phyloP scores from a whole-genome alignment of 2,329 filamentous ascomycete species.

The Aspergillus sp. region DNA sequence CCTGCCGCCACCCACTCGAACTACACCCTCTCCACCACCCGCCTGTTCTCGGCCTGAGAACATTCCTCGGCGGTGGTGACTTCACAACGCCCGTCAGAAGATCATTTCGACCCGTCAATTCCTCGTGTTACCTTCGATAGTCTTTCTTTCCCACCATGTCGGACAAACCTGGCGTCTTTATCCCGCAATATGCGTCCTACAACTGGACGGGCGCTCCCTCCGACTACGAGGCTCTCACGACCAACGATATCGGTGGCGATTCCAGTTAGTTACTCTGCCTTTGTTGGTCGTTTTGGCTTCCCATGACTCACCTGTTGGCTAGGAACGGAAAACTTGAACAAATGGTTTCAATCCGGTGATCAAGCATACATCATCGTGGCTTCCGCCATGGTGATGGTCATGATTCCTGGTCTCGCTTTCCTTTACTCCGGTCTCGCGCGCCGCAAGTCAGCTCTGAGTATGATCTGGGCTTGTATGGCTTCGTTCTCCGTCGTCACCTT shows the following conservation, averaged over 20 bases:
- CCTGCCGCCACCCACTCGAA: not conserved
- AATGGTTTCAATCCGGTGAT: constrained; percentile 91
- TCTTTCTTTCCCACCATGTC: constrained; percentile 27
- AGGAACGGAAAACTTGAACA: constrained; percentile 88
- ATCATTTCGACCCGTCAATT: not conserved
- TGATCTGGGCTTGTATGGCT: constrained; percentile 97
- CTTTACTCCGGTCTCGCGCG: constrained; percentile 97
- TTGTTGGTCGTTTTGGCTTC: not conserved
- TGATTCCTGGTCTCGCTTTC: constrained; percentile 96
- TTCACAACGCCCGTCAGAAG: not conserved
- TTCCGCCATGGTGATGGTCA: constrained; percentile 90
- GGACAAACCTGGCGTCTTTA: constrained; percentile 33
- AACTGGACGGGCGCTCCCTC: constrained; percentile 51
- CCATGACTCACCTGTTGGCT: constrained; percentile 16
- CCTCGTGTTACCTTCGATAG: not conserved
- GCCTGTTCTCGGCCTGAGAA: constrained; percentile 6
- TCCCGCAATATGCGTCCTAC: constrained; percentile 51
- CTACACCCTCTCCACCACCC: not conserved
- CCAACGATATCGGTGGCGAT: constrained; percentile 69
- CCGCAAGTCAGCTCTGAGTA: constrained; percentile 92
- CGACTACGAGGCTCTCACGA: constrained; percentile 48
- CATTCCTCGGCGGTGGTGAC: constrained; percentile 6
- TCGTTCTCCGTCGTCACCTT: constrained; percentile 88
- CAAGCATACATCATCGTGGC: constrained; percentile 90
- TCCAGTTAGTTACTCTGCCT: constrained; percentile 62